Conservation (phyloP, 805 yeast species). For the Teunomyces atbi region DNA sequence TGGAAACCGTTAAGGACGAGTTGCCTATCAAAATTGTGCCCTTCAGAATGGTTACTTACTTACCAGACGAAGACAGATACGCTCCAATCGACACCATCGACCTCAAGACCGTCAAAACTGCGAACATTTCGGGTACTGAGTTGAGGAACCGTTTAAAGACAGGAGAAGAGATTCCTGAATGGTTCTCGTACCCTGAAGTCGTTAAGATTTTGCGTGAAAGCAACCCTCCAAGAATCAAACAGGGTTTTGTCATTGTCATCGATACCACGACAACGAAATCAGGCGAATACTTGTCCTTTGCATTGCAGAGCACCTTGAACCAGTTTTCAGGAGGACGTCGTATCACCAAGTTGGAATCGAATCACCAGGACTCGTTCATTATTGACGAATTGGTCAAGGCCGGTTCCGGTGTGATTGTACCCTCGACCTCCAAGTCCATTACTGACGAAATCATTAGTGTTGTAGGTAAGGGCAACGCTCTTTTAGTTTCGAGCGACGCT, state of each 20-base stretch:
- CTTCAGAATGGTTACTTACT: slow-evolving; percentile 93
- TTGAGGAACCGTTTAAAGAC: slow-evolving; percentile 82
- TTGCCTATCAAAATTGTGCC: slow-evolving; percentile 90
- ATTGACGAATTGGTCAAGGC: slow-evolving; percentile 77
- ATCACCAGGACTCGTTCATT: slow-evolving; percentile 54
- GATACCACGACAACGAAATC: slow-evolving; percentile 47
- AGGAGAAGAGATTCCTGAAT: slow-evolving; percentile 87
- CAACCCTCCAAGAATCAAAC: slow-evolving; percentile 86
- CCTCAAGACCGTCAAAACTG: slow-evolving; percentile 66
- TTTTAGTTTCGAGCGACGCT: slow-evolving; percentile 29
- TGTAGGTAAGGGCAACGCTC: slow-evolving; percentile 55
- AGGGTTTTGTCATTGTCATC: slow-evolving; percentile 81
- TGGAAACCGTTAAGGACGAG: slow-evolving; percentile 71
- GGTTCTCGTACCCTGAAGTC: slow-evolving; percentile 98
- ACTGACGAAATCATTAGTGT: slow-evolving; percentile 58
- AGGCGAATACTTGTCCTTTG: slow-evolving; percentile 60
- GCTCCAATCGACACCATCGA: slow-evolving; percentile 94
- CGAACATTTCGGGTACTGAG: slow-evolving; percentile 94
- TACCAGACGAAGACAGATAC: slow-evolving; percentile 93
- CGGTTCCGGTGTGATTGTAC: slow-evolving; percentile 82
- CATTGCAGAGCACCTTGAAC: slow-evolving; percentile 85
- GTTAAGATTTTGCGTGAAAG: slow-evolving; percentile 86
- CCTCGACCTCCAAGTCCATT: slow-evolving; percentile 45
- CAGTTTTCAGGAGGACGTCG: slow-evolving; percentile 86
- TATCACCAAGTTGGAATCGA: slow-evolving; percentile 51